Percentiles rank a stretch among this genome's conserved stretches.
Evolutionary conservation across 139 green algal species (phyloP).

Genomic region (Trebouxia sp.): DNA sequence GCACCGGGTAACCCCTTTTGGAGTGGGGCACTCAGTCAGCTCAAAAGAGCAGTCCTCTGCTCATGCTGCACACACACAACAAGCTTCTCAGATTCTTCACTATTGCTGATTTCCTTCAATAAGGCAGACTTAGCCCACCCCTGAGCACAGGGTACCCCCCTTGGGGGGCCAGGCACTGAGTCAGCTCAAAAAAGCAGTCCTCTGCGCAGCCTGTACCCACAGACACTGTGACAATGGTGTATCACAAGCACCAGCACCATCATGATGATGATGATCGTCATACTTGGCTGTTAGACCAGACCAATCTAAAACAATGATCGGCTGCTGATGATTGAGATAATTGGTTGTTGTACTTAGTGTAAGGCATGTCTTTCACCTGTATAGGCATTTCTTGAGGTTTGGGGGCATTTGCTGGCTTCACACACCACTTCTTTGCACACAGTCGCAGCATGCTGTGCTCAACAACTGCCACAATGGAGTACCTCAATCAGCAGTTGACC

Average conservation of each 20-base stretch:
- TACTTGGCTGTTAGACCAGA: too few relatives aligned
- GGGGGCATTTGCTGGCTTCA: conserved; percentile 48
- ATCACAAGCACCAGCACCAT: too few relatives aligned
- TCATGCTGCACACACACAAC: conserved; percentile 7
- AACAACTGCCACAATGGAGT: conserved; percentile 13
- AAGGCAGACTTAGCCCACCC: too few relatives aligned
- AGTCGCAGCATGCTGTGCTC: conserved; percentile 28
- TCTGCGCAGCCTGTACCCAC: conserved; percentile 32
- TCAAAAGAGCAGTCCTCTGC: conserved; percentile 23
- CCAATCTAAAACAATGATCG: too few relatives aligned
- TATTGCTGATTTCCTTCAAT: too few relatives aligned
- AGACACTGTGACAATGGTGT: neutral
- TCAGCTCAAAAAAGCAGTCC: conserved; percentile 25
- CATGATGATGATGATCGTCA: too few relatives aligned
- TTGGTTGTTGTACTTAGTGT: too few relatives aligned
- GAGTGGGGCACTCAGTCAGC: neutral
- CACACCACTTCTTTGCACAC: conserved; percentile 61
- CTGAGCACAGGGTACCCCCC: neutral
- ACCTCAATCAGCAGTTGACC: too few relatives aligned
- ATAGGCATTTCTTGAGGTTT: neutral
- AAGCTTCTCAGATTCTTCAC: neutral
- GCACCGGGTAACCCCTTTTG: neutral
- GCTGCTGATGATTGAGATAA: too few relatives aligned
- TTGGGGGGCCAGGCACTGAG: conserved; percentile 2
- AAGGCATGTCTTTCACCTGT: too few relatives aligned